These are phyloP conservation scores for Trichopus zeylanicus DNA, from an alignment of 116 monocot species.

Conservation along the genomic window DNA sequence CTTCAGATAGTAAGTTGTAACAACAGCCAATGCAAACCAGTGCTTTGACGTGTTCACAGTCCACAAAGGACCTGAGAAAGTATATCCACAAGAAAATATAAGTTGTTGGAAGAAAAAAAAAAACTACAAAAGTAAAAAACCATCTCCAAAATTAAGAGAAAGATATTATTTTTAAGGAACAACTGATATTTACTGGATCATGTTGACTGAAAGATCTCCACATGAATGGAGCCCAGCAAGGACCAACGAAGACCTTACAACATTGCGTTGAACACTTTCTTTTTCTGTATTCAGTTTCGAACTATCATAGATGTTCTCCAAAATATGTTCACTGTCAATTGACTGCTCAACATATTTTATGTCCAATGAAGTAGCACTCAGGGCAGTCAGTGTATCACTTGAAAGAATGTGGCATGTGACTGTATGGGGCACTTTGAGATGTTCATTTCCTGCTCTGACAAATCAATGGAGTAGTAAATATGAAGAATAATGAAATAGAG, in stretches of 20 bases:
- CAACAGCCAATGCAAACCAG: conserved; percentile 82
- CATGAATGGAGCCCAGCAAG: conserved; percentile 98
- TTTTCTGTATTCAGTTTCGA: conserved; percentile 6
- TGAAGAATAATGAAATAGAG: not conserved
- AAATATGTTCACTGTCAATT: conserved; percentile 5
- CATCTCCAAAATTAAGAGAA: not conserved
- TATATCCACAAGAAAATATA: no score
- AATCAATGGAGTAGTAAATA: conserved; percentile 1
- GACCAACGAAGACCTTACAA: conserved; percentile 26
- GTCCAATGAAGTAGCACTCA: conserved; percentile 20
- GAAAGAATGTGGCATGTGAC: conserved; percentile 79
- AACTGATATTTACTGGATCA: conserved; percentile 54
- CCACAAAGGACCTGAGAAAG: conserved; percentile 63
- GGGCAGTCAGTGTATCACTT: conserved; percentile 47
- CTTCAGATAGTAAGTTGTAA: conserved; percentile 86
- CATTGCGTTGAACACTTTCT: not conserved
- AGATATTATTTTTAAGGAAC: not conserved
- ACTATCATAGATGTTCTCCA: conserved; percentile 2
- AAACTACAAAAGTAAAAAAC: not conserved
- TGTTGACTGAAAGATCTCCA: conserved; percentile 92
- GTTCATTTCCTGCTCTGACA: conserved; percentile 27
- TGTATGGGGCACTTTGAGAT: conserved; percentile 51
- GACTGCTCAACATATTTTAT: conserved; percentile 11
- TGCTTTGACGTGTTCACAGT: conserved; percentile 76
- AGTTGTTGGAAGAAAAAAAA: not conserved